These are phyloP conservation scores for Pilatotrama ljubarskyi DNA, from an alignment of 768 basidiomycete genomes.

Conservation along the genomic window DNA sequence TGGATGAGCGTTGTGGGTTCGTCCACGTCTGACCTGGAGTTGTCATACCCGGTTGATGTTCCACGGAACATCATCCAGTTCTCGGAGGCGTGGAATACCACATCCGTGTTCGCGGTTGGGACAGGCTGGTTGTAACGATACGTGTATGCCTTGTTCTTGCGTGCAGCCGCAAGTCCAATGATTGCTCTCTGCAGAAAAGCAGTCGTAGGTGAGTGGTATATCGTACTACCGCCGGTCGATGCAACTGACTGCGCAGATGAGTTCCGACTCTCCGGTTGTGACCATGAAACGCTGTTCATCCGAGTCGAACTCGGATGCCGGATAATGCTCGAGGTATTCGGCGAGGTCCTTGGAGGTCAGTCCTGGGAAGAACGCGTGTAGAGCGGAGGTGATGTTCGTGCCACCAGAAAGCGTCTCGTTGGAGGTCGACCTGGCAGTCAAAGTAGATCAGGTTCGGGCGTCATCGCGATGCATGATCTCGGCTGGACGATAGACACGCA, in stretches of 20 bases:
- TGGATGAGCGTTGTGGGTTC: background rate
- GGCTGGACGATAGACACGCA: slow-evolving; percentile 30
- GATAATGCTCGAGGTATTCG: slow-evolving; percentile 45
- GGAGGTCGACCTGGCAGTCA: slow-evolving; percentile 45
- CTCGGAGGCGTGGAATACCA: slow-evolving; percentile 54
- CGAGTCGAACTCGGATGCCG: slow-evolving; percentile 44
- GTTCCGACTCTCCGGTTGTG: slow-evolving; percentile 48
- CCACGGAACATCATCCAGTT: slow-evolving; percentile 73
- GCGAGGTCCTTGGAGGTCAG: slow-evolving; percentile 41
- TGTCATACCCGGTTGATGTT: slow-evolving; percentile 53
- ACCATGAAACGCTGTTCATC: slow-evolving; percentile 43
- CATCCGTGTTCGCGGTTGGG: slow-evolving; percentile 38
- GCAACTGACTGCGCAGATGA: slow-evolving; percentile 54
- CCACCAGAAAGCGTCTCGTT: slow-evolving; percentile 58
- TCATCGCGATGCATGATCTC: background rate
- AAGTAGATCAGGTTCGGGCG: background rate
- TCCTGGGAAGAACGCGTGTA: slow-evolving; percentile 46
- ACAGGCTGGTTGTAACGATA: slow-evolving; percentile 63
- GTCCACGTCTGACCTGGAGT: too few species aligned
- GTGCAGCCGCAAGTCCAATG: slow-evolving; percentile 44
- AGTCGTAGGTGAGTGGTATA: background rate
- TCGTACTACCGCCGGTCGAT: background rate
- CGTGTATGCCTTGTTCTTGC: slow-evolving; percentile 43
- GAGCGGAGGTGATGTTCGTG: slow-evolving; percentile 36
- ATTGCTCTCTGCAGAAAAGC: slow-evolving; percentile 36